phyloP scores from a whole-genome alignment of 345 rosid species.

The Linum trigynum region DNA sequence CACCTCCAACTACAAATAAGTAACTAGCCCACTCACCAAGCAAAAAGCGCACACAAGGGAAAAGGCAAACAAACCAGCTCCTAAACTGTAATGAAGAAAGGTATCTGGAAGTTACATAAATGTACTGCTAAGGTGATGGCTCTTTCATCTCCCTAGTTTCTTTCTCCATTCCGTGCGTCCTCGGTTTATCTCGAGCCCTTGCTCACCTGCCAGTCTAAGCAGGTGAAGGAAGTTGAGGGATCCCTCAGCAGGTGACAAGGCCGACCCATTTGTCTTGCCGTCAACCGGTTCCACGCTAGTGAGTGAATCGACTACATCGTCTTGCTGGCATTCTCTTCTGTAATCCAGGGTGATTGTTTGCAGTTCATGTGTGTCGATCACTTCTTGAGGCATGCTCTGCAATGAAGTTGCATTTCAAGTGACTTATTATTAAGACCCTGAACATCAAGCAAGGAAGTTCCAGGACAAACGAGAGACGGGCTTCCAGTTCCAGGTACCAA shows the following conservation, averaged over 20 bases:
- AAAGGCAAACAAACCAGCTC: too few species aligned
- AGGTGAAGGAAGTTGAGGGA: constrained; percentile 55
- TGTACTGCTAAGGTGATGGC: neutral
- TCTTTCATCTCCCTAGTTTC: constrained; percentile 41
- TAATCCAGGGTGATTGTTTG: constrained; percentile 75
- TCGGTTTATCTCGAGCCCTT: constrained; percentile 70
- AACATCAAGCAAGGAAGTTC: neutral
- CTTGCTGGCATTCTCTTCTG: constrained; percentile 82
- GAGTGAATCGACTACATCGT: constrained; percentile 76
- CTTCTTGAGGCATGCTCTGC: constrained; percentile 91
- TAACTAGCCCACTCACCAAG: too few species aligned
- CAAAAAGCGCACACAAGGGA: too few species aligned
- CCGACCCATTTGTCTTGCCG: constrained; percentile 46
- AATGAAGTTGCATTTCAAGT: constrained; percentile 8
- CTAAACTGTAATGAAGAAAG: neutral
- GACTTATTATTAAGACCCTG: neutral
- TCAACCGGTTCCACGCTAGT: constrained; percentile 39
- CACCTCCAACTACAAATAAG: too few species aligned
- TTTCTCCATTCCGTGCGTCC: constrained; percentile 83
- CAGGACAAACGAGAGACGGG: neutral
- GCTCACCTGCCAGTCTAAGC: constrained; percentile 52
- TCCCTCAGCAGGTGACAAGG: constrained; percentile 18
- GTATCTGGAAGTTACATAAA: neutral
- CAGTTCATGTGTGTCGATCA: constrained; percentile 73
- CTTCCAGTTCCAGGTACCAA: constrained; percentile 18